phyloP scores from a whole-genome alignment of 495 filamentous ascomycete genomes.

The Lentithecium fluviatile region DNA sequence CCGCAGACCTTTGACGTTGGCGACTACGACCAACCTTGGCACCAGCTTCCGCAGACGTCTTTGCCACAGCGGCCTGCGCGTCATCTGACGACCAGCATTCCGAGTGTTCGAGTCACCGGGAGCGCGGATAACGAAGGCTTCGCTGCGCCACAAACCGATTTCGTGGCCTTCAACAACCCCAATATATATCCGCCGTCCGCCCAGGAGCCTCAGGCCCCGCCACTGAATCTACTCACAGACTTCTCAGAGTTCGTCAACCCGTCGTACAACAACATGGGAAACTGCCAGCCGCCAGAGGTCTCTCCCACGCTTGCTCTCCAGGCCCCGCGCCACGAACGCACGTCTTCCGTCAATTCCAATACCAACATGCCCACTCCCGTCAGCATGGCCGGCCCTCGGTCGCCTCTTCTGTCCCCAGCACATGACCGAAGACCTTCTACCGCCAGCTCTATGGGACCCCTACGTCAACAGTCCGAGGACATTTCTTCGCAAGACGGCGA shows the following conservation, averaged over 20 bases:
- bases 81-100: conserved; percentile 31
- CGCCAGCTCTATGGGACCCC: conserved; percentile 9
- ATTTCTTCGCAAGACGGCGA: conserved; percentile 24
- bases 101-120: conserved; percentile 22
- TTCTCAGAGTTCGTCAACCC: conserved; percentile 7
- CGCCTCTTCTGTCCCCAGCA: conserved; percentile 15
- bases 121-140: conserved; percentile 16
- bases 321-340: conserved; percentile 18
- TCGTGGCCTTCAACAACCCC: background rate
- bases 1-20: conserved; percentile 13
- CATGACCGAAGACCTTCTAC: conserved; percentile 16
- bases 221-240: conserved; percentile 12
- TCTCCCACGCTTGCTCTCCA: conserved; percentile 16
- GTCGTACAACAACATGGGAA: conserved; percentile 28
- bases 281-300: conserved; percentile 2
- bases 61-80: conserved; percentile 29
- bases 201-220: conserved; percentile 31
- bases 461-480: conserved; percentile 19
- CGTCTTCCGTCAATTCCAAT: conserved; percentile 18
- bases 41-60: conserved; percentile 3
- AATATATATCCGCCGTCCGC: conserved; percentile 17
- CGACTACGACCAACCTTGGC: conserved; percentile 10
- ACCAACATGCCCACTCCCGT: conserved; percentile 27
- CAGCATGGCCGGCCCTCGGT: conserved; percentile 25
- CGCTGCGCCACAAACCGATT: conserved; percentile 29